Percentiles rank a stretch among this genome's conserved stretches.
Evolutionary conservation across 257 asterid species (phyloP).

Genomic region (Cordia subcordata): DNA sequence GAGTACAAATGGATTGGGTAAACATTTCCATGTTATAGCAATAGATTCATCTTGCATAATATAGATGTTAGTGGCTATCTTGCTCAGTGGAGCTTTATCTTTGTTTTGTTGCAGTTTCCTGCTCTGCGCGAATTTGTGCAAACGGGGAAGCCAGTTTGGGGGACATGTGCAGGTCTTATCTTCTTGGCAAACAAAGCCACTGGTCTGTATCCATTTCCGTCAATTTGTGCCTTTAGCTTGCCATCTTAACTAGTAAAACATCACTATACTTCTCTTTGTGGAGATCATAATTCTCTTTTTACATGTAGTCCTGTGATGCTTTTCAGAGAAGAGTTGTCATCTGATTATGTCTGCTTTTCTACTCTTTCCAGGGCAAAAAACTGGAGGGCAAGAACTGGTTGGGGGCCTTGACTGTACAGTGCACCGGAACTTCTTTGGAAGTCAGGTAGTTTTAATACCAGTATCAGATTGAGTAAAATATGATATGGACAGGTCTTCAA

Average conservation of each 20-base stretch:
- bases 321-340: not conserved
- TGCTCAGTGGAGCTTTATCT: constrained; percentile 6
- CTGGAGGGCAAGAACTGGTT: constrained; percentile 89
- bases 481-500: too few species aligned
- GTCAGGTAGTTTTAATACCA: constrained; percentile 48
- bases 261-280: too few species aligned
- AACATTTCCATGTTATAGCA: too few species aligned
- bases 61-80: not conserved
- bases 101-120: constrained; percentile 68
- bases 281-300: not conserved
- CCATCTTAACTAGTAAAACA: not conserved
- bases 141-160: constrained; percentile 97
- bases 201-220: constrained; percentile 37
- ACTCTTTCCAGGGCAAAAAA: constrained; percentile 62
- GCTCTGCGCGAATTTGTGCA: constrained; percentile 87
- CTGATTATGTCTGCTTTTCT: constrained; percentile 8
- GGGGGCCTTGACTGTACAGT: constrained; percentile 97
- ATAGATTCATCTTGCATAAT: constrained; percentile 1
- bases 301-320: not conserved
- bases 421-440: constrained; percentile 85
- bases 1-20: too few species aligned
- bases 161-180: constrained; percentile 98
- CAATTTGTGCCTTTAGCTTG: not conserved
- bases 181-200: constrained; percentile 84
- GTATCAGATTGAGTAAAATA: too few species aligned